Evolutionary conservation across 352 stramenopile genomes (phyloP).

Genomic region (Phytopythium aichiense): DNA sequence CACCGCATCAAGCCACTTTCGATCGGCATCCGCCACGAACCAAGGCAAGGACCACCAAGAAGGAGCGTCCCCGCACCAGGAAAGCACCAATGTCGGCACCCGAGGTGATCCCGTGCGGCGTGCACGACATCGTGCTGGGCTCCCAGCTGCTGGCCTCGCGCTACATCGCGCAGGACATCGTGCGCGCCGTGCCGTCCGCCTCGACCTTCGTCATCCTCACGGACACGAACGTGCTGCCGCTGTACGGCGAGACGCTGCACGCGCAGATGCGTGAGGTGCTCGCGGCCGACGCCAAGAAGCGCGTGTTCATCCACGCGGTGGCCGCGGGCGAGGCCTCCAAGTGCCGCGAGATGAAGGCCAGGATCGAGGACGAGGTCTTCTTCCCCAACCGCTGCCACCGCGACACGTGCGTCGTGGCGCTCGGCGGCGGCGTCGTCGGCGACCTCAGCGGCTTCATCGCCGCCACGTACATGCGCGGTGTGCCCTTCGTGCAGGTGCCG

Average conservation of each 20-base stretch:
- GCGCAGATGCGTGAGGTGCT: conserved; percentile 42
- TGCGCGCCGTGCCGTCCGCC: conserved; percentile 44
- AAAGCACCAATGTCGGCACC: neutral
- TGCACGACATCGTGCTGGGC: conserved; percentile 81
- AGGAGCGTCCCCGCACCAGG: neutral
- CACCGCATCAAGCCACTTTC: neutral
- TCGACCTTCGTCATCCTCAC: conserved; percentile 82
- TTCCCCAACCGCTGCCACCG: conserved; percentile 81
- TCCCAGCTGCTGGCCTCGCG: conserved; percentile 53
- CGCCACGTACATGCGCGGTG: conserved; percentile 95
- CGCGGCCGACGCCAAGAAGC: conserved; percentile 30
- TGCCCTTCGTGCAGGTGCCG: conserved; percentile 89
- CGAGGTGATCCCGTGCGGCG: conserved; percentile 65
- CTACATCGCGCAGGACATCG: conserved; percentile 62
- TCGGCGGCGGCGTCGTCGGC: conserved; percentile 97
- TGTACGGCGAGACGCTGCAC: conserved; percentile 66
- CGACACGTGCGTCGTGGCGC: conserved; percentile 76
- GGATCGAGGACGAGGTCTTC: conserved; percentile 78
- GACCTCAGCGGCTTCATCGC: conserved; percentile 98
- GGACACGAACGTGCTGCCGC: conserved; percentile 67
- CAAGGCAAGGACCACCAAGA: too few species aligned
- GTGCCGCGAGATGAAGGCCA: conserved; percentile 70
- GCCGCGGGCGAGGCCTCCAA: conserved; percentile 74
- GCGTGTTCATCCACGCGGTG: conserved; percentile 60
- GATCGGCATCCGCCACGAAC: neutral